A percentile compares a stretch with the other conserved stretches of the same genome.
phyloP scores from a whole-genome alignment of 2,329 filamentous ascomycete genomes.

The Macrophomina phaseolina region DNA sequence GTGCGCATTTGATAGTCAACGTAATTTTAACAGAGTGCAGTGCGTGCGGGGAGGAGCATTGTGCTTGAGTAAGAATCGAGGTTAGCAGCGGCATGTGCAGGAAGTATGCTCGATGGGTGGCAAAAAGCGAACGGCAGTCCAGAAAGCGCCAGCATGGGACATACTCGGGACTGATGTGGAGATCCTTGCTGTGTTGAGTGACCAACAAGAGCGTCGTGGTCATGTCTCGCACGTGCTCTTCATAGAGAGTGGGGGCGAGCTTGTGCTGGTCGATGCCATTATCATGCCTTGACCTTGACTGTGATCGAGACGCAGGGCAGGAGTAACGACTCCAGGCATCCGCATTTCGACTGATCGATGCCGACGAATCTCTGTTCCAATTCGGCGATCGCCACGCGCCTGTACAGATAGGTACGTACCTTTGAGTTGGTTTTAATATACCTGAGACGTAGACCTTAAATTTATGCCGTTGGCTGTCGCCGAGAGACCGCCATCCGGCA shows the following conservation, averaged over 20 bases:
- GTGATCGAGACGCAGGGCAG: background rate
- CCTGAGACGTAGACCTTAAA: background rate
- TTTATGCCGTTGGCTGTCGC: background rate
- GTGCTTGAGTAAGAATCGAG: background rate
- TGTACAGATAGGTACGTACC: background rate
- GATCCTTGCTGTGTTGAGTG: background rate
- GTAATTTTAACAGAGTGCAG: background rate
- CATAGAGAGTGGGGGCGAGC: background rate
- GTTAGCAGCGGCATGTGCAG: background rate
- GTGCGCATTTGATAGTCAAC: background rate
- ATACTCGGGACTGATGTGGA: background rate
- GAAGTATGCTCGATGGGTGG: background rate
- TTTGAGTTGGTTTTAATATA: conserved; percentile 1
- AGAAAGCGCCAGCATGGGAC: background rate
- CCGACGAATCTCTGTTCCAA: background rate
- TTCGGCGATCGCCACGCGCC: background rate
- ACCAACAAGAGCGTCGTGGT: background rate
- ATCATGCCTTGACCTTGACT: background rate
- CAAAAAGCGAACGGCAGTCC: background rate
- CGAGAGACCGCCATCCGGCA: background rate
- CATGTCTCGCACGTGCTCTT: background rate
- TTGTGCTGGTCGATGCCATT: background rate
- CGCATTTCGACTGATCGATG: background rate
- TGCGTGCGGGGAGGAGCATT: background rate
- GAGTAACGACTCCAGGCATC: background rate